These are phyloP conservation scores for Malassezia vespertilionis DNA, from an alignment of 1,284 basidiomycete species.

Conservation along the genomic window DNA sequence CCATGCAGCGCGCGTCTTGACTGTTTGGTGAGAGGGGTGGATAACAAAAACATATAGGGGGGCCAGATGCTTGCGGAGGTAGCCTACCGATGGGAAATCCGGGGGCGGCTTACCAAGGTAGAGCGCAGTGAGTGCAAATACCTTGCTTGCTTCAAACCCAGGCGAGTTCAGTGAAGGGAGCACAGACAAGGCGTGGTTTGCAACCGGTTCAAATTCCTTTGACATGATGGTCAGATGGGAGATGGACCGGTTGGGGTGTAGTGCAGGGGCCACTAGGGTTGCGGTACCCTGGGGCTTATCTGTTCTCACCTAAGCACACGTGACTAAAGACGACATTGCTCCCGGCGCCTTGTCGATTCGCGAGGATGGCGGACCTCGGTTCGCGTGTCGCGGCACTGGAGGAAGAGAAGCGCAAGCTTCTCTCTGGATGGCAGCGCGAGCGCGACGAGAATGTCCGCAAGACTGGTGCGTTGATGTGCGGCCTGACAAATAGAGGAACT, in stretches of 20 bases:
- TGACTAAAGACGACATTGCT: constrained; percentile 1
- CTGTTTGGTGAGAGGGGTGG: constrained; percentile 19
- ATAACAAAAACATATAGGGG: constrained; percentile 41
- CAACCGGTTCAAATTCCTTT: constrained; percentile 7
- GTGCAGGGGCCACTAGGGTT: neutral
- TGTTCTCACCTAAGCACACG: neutral
- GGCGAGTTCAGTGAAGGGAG: constrained; percentile 28
- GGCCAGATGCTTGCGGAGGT: constrained; percentile 28
- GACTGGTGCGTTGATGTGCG: constrained; percentile 8
- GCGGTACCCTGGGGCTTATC: no score
- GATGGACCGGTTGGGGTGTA: neutral
- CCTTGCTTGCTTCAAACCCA: constrained; percentile 34
- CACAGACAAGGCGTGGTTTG: constrained; percentile 25
- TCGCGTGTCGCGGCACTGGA: constrained; percentile 21
- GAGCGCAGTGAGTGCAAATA: constrained; percentile 34
- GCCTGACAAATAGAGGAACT: constrained; percentile 24
- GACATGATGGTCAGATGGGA: neutral
- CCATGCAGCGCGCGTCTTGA: no score
- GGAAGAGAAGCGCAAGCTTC: constrained; percentile 40
- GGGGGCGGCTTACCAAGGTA: constrained; percentile 27
- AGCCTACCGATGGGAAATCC: constrained; percentile 26
- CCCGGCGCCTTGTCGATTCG: neutral
- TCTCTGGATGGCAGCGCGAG: constrained; percentile 39
- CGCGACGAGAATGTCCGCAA: constrained; percentile 32
- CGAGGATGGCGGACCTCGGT: constrained; percentile 16